Evolutionary conservation across 192 early-diverging fungal genomes (phyloP).

Genomic region (Gryganskiella cystojenkinii): DNA sequence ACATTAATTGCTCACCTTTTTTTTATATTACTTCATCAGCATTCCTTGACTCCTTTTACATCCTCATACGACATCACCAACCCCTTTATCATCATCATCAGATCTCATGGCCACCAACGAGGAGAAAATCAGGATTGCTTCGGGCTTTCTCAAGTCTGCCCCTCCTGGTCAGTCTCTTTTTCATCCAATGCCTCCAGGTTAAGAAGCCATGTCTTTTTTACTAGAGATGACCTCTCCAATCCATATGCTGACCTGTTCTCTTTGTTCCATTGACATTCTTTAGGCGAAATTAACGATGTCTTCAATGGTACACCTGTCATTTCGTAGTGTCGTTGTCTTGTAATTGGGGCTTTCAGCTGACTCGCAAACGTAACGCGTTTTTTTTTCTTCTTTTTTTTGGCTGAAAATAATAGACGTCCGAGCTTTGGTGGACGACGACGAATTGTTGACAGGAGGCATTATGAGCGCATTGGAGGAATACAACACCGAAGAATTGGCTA

Average conservation of each 20-base stretch:
- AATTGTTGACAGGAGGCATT: constrained; percentile 74
- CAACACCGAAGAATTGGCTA: constrained; percentile 85
- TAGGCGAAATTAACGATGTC: constrained; percentile 91
- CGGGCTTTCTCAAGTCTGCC: constrained; percentile 80
- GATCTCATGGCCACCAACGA: constrained; percentile 61
- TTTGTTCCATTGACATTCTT: background rate
- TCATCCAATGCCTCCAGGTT: background rate
- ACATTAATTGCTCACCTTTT: background rate
- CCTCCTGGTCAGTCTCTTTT: constrained; percentile 80
- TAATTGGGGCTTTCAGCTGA: background rate
- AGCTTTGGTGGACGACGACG: constrained; percentile 84
- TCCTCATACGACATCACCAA: background rate
- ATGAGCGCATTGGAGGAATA: constrained; percentile 78
- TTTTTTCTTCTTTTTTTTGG: constrained; percentile 6
- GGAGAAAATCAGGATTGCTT: constrained; percentile 80
- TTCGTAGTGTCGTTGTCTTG: no score
- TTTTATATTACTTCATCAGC: background rate
- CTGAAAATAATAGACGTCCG: constrained; percentile 78
- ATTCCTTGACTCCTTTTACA: background rate
- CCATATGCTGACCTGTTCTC: background rate
- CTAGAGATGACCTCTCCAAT: no score
- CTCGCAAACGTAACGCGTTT: background rate
- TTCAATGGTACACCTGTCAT: constrained; percentile 80
- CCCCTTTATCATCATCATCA: background rate
- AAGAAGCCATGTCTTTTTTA: no score